A percentile compares a stretch with the other conserved stretches of the same genome.
Evolutionary conservation across 805 yeast genomes (phyloP).

Genomic region (Ogataea ganodermae): DNA sequence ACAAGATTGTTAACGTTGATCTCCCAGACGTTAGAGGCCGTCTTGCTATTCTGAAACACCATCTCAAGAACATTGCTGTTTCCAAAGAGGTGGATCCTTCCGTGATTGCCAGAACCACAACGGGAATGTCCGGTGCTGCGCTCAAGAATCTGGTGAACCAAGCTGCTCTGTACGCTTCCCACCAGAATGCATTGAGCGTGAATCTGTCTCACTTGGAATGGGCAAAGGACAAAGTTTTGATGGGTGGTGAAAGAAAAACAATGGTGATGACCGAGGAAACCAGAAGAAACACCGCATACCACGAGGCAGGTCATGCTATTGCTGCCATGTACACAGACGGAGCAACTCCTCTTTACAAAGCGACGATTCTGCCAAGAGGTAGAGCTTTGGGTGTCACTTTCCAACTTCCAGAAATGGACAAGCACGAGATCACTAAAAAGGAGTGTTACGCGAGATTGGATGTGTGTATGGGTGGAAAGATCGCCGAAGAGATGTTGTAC

Average conservation of each 20-base stretch:
- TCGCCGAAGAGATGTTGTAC: conserved; percentile 91
- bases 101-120: conserved; percentile 93
- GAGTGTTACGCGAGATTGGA: conserved; percentile 92
- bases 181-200: conserved; percentile 85
- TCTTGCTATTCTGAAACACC: conserved; percentile 86
- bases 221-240: conserved; percentile 97
- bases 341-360: conserved; percentile 94
- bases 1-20: conserved; percentile 91
- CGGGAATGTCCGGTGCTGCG: conserved; percentile 98
- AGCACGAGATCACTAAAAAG: conserved; percentile 84
- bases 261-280: conserved; percentile 98
- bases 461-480: conserved; percentile 98
- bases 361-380: conserved; percentile 96
- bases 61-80: conserved; percentile 86
- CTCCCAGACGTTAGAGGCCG: conserved; percentile 98
- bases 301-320: conserved; percentile 99
- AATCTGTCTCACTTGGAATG: conserved; percentile 93
- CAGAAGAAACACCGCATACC: conserved; percentile 92
- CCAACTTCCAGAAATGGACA: conserved; percentile 98
- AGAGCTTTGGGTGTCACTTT: conserved; percentile 95
- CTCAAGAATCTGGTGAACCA: conserved; percentile 93
- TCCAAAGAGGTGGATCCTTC: conserved; percentile 85
- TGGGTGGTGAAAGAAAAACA: conserved; percentile 97
- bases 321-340: conserved; percentile 95
- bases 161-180: conserved; percentile 97